Base-by-base conservation (phyloP, 768 basidiomycete genomes). In the Serendipita sp. region DNA sequence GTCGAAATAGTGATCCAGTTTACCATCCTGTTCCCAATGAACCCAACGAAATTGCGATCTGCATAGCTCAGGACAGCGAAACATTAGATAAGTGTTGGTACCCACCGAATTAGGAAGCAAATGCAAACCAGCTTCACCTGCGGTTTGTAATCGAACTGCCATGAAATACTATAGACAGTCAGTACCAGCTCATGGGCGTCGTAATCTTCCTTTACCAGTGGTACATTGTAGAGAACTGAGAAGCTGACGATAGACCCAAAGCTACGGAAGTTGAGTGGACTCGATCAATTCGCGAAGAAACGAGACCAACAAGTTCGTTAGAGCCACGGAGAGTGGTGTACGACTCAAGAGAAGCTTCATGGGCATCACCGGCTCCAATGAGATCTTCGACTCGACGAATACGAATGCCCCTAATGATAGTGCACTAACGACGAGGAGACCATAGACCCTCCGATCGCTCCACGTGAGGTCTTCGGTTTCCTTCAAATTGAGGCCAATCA, bases 311-410 rank as follows among this genome's bases (percentile, higher is more conserved):
- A 95, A 79, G 73, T 92, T 94, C 53, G 82, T 81, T 60, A 94
- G 64, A 3, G 89, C 87, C 33, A 93, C 83, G 8, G 87, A 86
- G 18, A 92, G 73, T 3, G 91, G 90, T 23, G 88, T 93, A 63
- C 92, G 78, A 70, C 84, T 82, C 36, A 79, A 81, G 36, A 94
- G 80, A 64, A 94, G 75, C 62, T 81, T 81, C 67, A 96, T 74
- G 55, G 95, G 95, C 84, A 99, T 87, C 62, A 97, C 87, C 16
- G 96, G 96, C 72, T 87, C 88, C 3, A 81, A 78, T 2, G 89
- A 83, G 77, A 81, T 84, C 67, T 80, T 78, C 64, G 83, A 83
- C 74, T 99, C 95, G 27, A 90, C 88, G 52, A 82, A 71, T 33
- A 94, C 70, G 72, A 99, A 98, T 1, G 77, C 69, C 4, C 76